Evolutionary conservation across 306 rosid species (phyloP).

Genomic region (Canavalia gladiata): DNA sequence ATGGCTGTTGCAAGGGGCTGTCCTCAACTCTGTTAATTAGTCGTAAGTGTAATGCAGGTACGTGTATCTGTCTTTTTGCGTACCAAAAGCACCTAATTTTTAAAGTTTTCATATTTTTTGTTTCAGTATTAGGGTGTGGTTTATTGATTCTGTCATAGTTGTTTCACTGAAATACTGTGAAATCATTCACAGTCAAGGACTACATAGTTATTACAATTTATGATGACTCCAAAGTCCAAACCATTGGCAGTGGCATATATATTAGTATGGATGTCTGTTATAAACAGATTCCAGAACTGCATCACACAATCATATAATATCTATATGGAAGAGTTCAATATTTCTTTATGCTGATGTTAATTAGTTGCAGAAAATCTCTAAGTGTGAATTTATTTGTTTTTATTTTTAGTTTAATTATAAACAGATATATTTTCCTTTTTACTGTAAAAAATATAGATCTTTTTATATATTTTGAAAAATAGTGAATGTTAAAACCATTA

Average conservation of each 20-base stretch:
- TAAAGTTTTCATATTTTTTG: not conserved
- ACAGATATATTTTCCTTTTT: no score
- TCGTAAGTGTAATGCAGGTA: constrained; percentile 86
- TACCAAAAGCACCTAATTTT: not conserved
- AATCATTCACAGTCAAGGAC: not conserved
- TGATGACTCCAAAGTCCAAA: not conserved
- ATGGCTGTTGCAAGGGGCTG: constrained; percentile 88
- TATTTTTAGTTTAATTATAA: no score
- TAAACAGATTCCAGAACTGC: not conserved
- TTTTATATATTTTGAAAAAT: no score
- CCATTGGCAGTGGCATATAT: not conserved
- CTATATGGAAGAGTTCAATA: not conserved
- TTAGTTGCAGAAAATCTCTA: not conserved
- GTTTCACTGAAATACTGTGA: constrained; percentile 5
- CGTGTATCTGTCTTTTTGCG: constrained; percentile 23
- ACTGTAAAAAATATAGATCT: no score
- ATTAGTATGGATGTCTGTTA: not conserved
- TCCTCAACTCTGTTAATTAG: constrained; percentile 69
- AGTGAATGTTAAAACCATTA: no score
- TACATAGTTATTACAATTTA: not conserved
- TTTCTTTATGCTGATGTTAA: not conserved
- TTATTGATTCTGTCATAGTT: not conserved
- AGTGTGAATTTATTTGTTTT: no score
- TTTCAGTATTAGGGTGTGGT: not conserved
- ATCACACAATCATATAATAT: not conserved